A percentile compares a stretch with the other conserved stretches of the same genome.
phyloP scores from a whole-genome alignment of 176 grass and related monocot genomes.

The Phyllostachys edulis region DNA sequence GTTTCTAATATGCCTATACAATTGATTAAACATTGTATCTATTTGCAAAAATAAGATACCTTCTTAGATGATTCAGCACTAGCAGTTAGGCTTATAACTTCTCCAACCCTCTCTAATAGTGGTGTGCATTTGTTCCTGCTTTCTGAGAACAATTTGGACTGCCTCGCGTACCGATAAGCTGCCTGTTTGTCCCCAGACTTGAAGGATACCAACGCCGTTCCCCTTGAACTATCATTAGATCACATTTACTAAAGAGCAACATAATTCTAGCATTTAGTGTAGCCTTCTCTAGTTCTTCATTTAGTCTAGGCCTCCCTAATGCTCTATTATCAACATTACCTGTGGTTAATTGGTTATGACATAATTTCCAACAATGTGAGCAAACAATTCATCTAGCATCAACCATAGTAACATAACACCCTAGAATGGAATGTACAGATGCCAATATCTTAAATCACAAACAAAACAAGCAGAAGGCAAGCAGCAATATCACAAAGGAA shows the following conservation, averaged over 20 bases:
- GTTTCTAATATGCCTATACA: background rate
- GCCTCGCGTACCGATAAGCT: slow-evolving; percentile 56
- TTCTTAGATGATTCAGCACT: slow-evolving; percentile 79
- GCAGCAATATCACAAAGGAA: slow-evolving; percentile 2
- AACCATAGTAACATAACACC: slow-evolving; percentile 14
- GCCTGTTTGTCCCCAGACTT: slow-evolving; percentile 69
- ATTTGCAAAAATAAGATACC: slow-evolving; percentile 36
- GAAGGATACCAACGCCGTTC: slow-evolving; percentile 59
- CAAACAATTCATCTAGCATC: slow-evolving; percentile 21
- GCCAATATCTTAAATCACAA: slow-evolving; percentile 16
- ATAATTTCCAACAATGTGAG: slow-evolving; percentile 17
- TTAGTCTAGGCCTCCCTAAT: slow-evolving; percentile 7
- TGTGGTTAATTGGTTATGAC: background rate
- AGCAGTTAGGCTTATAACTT: slow-evolving; percentile 61
- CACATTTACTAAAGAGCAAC: slow-evolving; percentile 6
- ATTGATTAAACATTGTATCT: too few species aligned
- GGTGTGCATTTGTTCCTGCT: slow-evolving; percentile 51
- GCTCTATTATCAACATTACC: background rate
- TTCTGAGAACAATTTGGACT: slow-evolving; percentile 70
- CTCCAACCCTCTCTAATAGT: slow-evolving; percentile 70
- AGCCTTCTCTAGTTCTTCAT: background rate
- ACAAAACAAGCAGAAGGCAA: background rate
- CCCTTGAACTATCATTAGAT: slow-evolving; percentile 59
- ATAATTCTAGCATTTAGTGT: slow-evolving; percentile 6
- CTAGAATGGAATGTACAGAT: background rate